Percentiles rank a stretch among this genome's conserved stretches.
Conservation (phyloP, 2,329 filamentous ascomycete species). For the Elsinoe perseae region DNA sequence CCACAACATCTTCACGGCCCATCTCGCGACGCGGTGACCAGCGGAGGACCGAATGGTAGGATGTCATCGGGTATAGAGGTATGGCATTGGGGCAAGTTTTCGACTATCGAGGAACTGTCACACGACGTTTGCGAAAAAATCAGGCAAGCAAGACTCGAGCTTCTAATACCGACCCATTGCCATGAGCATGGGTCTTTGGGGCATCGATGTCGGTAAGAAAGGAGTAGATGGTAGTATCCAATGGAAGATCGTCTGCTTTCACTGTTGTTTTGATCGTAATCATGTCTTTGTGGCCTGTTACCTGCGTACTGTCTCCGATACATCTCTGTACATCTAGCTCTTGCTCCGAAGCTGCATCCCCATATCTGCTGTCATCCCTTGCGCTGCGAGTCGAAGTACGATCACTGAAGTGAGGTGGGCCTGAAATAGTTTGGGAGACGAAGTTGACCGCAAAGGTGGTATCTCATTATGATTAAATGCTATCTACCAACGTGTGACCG, state of each 20-base stretch:
- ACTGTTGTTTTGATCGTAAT: neutral
- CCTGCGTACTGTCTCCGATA: too few species aligned
- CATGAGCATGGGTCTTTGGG: constrained; percentile 5
- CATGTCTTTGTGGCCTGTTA: too few species aligned
- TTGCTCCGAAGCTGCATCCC: too few species aligned
- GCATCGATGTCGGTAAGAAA: neutral
- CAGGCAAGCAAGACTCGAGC: neutral
- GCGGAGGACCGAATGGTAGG: constrained; percentile 9
- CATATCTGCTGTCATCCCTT: neutral
- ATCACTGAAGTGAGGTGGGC: neutral
- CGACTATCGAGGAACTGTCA: neutral
- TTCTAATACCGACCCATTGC: constrained; percentile 14
- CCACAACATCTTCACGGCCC: constrained; percentile 6
- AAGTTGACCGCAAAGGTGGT: too few species aligned
- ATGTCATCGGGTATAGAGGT: neutral
- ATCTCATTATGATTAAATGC: constrained; percentile 6
- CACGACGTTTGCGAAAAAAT: constrained; percentile 9
- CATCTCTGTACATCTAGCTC: too few species aligned
- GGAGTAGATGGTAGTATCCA: constrained; percentile 1
- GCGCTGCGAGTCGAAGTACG: neutral
- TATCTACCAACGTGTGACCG: neutral
- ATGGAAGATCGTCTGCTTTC: neutral
- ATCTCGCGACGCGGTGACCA: constrained; percentile 7
- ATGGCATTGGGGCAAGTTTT: constrained; percentile 2
- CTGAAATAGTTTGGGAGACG: too few species aligned